Percentiles rank a stretch among this genome's conserved stretches.
phyloP scores from a whole-genome alignment of 2,329 filamentous ascomycete genomes.

The Neocucurbitaria cava region DNA sequence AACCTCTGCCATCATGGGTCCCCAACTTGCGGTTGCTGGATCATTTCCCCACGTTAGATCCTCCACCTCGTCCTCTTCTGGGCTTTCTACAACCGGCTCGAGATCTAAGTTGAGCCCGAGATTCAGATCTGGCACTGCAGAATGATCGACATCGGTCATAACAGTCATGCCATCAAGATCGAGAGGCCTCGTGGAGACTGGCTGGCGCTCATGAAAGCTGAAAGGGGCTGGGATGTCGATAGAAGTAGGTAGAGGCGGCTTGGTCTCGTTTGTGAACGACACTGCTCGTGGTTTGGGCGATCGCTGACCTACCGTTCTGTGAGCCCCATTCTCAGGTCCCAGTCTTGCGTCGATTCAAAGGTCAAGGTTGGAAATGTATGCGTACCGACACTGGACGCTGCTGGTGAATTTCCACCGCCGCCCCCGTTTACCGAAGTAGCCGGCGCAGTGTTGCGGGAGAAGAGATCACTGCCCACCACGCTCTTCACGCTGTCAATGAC shows the following conservation, averaged over 20 bases:
- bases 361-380: slow-evolving; percentile 10
- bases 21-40: slow-evolving; percentile 34
- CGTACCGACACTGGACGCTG: slow-evolving; percentile 35
- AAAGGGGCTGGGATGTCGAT: slow-evolving; percentile 16
- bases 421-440: slow-evolving; percentile 9
- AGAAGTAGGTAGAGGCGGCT: slow-evolving; percentile 18
- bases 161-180: slow-evolving; percentile 46
- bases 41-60: slow-evolving; percentile 18
- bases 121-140: slow-evolving; percentile 7
- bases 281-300: slow-evolving; percentile 27
- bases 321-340: slow-evolving; percentile 22
- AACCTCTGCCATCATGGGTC: slow-evolving; percentile 39
- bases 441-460: slow-evolving; percentile 16
- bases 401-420: slow-evolving; percentile 20
- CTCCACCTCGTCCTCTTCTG: slow-evolving; percentile 16
- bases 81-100: slow-evolving; percentile 19
- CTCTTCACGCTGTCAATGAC: slow-evolving; percentile 45
- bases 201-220: slow-evolving; percentile 16
- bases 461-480: slow-evolving; percentile 34
- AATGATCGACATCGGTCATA: slow-evolving; percentile 16
- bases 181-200: slow-evolving; percentile 14
- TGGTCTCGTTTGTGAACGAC: slow-evolving; percentile 24
- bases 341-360: slow-evolving; percentile 1
- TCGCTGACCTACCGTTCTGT: slow-evolving; percentile 32
- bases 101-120: slow-evolving; percentile 19